Percentiles rank a stretch among this genome's conserved stretches.
phyloP scores from a whole-genome alignment of 805 yeast genomes.

The Saccharomyces kudriavzevii region DNA sequence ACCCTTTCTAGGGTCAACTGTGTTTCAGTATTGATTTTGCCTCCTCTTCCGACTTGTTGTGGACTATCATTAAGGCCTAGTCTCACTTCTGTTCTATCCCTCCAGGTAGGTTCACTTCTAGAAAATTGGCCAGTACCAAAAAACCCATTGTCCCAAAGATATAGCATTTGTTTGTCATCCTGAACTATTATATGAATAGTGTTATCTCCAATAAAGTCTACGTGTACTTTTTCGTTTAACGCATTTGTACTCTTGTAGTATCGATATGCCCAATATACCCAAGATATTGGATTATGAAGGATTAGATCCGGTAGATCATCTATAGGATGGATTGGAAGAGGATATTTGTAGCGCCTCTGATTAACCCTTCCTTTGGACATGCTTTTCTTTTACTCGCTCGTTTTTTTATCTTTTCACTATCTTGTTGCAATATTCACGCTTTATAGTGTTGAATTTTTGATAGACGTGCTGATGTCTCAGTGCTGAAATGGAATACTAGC shows the following conservation, averaged over 20 bases:
- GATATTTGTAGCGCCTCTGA: slow-evolving; percentile 35
- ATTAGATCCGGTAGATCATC: slow-evolving; percentile 43
- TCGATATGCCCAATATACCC: slow-evolving; percentile 40
- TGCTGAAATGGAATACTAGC: neutral
- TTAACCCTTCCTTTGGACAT: slow-evolving; percentile 32
- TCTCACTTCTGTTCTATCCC: slow-evolving; percentile 50
- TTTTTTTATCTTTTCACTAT: neutral
- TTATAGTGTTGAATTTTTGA: neutral
- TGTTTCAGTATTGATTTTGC: slow-evolving; percentile 13
- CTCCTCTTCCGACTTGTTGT: slow-evolving; percentile 14
- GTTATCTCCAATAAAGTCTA: slow-evolving; percentile 31
- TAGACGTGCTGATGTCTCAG: neutral
- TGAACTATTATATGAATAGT: slow-evolving; percentile 30
- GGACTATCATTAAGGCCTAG: slow-evolving; percentile 33
- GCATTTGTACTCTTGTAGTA: slow-evolving; percentile 20
- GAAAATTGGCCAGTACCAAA: slow-evolving; percentile 89
- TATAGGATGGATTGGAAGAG: slow-evolving; percentile 50
- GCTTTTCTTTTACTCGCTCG: neutral
- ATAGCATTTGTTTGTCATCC: slow-evolving; percentile 39
- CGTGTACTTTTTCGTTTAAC: slow-evolving; percentile 13
- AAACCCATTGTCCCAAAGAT: slow-evolving; percentile 78
- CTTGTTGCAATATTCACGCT: neutral
- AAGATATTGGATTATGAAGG: slow-evolving; percentile 63
- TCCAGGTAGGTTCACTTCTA: slow-evolving; percentile 91
- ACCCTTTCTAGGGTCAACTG: slow-evolving; percentile 58